Evolutionary conservation across 2,329 filamentous ascomycete genomes (phyloP).

Genomic region (Neopestalotiopsis sp.): DNA sequence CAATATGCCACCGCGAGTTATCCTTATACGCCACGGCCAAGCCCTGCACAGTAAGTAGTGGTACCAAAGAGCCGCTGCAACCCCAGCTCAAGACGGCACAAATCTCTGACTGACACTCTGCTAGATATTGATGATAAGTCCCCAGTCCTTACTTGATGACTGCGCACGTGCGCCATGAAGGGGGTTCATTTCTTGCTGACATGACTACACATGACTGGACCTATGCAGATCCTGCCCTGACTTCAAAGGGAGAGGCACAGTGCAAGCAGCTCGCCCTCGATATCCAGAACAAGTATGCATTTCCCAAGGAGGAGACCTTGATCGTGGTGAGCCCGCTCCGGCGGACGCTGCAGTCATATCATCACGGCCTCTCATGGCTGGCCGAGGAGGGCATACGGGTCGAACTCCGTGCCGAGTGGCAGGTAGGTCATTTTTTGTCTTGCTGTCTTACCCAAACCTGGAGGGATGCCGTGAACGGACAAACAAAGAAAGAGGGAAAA

Average conservation of each 20-base stretch:
- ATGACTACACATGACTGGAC: conserved; percentile 35
- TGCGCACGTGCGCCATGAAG: neutral
- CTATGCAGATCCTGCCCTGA: conserved; percentile 35
- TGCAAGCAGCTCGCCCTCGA: conserved; percentile 32
- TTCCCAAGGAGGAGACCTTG: conserved; percentile 30
- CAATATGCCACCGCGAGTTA: conserved; percentile 44
- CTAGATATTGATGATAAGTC: conserved; percentile 38
- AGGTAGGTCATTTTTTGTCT: conserved; percentile 26
- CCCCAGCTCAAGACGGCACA: conserved; percentile 7
- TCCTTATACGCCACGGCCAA: conserved; percentile 48
- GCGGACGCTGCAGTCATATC: conserved; percentile 37
- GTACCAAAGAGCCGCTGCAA: neutral
- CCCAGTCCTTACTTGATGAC: neutral
- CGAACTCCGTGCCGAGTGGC: conserved; percentile 39
- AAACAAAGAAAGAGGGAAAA: neutral
- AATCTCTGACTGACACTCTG: conserved; percentile 19
- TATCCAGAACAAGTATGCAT: conserved; percentile 30
- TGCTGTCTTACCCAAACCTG: conserved; percentile 5
- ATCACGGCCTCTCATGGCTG: conserved; percentile 36
- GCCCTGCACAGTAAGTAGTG: conserved; percentile 46
- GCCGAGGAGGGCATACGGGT: conserved; percentile 32
- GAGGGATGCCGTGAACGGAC: neutral
- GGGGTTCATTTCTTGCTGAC: conserved; percentile 27
- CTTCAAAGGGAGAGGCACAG: conserved; percentile 35
- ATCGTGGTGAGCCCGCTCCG: conserved; percentile 39